phyloP scores from a whole-genome alignment of 1,139 yeast species.

The Scheffersomyces quercinus region DNA sequence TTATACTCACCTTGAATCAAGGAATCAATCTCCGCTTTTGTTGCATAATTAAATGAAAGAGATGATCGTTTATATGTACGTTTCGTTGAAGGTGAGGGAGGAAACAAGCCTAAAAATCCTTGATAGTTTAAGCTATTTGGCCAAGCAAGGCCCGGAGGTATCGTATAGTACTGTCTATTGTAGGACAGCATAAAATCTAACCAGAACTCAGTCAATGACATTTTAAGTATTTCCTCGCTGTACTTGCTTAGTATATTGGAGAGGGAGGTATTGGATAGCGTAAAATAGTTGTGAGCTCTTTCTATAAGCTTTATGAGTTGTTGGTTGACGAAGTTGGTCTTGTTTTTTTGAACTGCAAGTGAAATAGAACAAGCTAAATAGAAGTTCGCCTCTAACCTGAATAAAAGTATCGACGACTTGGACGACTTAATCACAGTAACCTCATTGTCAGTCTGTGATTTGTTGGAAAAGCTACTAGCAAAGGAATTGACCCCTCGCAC shows the following conservation, averaged over 20 bases:
- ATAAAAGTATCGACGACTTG: slow-evolving; percentile 28
- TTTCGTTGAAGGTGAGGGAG: slow-evolving; percentile 8
- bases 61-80: slow-evolving; percentile 33
- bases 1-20: slow-evolving; percentile 8
- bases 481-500: slow-evolving; percentile 39
- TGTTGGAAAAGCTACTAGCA: slow-evolving; percentile 18
- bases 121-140: slow-evolving; percentile 35
- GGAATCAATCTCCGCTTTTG: slow-evolving; percentile 21
- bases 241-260: slow-evolving; percentile 16
- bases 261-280: slow-evolving; percentile 29
- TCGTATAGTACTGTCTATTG: slow-evolving; percentile 25
- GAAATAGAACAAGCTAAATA: slow-evolving; percentile 30
- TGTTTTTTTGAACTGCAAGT: slow-evolving; percentile 13
- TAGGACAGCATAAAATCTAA: slow-evolving; percentile 26
- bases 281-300: slow-evolving; percentile 27
- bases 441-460: slow-evolving; percentile 3
- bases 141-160: slow-evolving; percentile 30
- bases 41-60: slow-evolving; percentile 18
- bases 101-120: slow-evolving; percentile 39
- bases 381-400: slow-evolving; percentile 27
- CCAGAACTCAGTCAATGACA: slow-evolving; percentile 30
- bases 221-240: slow-evolving; percentile 17
- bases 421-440: slow-evolving; percentile 27
- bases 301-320: slow-evolving; percentile 29
- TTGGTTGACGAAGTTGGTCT: slow-evolving; percentile 23